Evolutionary conservation across 768 basidiomycete species (phyloP).

Genomic region (Tricholoma sp.): DNA sequence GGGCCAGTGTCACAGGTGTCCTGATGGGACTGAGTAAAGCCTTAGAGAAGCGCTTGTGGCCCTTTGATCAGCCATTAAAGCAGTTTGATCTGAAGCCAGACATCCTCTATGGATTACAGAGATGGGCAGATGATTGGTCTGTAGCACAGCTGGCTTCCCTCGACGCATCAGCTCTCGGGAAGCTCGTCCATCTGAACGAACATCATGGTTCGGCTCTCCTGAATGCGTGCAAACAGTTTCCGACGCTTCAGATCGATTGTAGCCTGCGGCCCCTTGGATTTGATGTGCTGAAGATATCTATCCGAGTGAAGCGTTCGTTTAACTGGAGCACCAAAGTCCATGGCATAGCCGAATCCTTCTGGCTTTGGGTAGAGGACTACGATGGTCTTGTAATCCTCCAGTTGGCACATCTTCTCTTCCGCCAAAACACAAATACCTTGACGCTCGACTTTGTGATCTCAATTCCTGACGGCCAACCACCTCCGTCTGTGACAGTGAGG

Average conservation of each 20-base stretch:
- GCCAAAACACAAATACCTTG: slow-evolving; percentile 53
- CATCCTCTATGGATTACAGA: slow-evolving; percentile 70
- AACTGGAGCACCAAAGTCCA: slow-evolving; percentile 78
- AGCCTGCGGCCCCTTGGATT: slow-evolving; percentile 76
- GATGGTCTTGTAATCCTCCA: slow-evolving; percentile 81
- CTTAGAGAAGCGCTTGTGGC: slow-evolving; percentile 90
- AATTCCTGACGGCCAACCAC: slow-evolving; percentile 51
- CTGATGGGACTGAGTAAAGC: slow-evolving; percentile 92
- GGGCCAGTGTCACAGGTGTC: slow-evolving; percentile 76
- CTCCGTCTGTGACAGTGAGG: slow-evolving; percentile 66
- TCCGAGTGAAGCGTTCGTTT: slow-evolving; percentile 64
- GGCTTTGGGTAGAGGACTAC: slow-evolving; percentile 92
- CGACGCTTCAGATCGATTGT: slow-evolving; percentile 60
- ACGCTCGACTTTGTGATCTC: slow-evolving; percentile 80
- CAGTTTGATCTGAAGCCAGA: slow-evolving; percentile 79
- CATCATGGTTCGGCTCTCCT: slow-evolving; percentile 75
- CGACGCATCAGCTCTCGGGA: slow-evolving; percentile 65
- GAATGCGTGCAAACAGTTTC: slow-evolving; percentile 81
- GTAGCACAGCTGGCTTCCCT: slow-evolving; percentile 67
- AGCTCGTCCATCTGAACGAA: slow-evolving; percentile 83
- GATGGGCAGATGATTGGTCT: slow-evolving; percentile 78
- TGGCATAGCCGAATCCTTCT: slow-evolving; percentile 79
- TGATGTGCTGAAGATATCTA: slow-evolving; percentile 75
- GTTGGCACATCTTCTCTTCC: slow-evolving; percentile 66
- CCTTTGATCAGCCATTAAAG: slow-evolving; percentile 85